Evolutionary conservation across 73 alveolate genomes (phyloP).

Genomic region (Paramecium tetraurelia): DNA sequence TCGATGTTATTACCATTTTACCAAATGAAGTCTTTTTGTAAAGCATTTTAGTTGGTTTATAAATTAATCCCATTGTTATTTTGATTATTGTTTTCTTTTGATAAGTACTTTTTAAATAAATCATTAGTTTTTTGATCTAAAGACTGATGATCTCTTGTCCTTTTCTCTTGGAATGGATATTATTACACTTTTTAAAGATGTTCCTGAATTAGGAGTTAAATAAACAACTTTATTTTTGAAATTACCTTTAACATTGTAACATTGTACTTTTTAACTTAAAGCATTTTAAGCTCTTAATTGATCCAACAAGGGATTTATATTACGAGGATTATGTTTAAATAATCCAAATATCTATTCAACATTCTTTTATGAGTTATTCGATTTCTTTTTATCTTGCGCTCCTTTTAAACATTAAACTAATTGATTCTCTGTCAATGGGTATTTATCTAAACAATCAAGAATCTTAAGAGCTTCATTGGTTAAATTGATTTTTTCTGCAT

Average conservation of each 20-base stretch:
- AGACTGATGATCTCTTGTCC: not conserved
- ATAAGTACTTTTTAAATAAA: not conserved
- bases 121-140: not conserved
- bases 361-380: not conserved
- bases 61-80: not conserved
- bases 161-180: not conserved
- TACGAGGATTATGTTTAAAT: not conserved
- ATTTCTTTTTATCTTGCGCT: not conserved
- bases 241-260: not conserved
- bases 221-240: conserved; percentile 26
- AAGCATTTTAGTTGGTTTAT: not conserved
- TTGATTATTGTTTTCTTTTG: not conserved
- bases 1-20: not conserved
- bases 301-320: not conserved
- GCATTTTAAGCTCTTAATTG: not conserved
- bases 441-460: not conserved
- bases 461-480: not conserved
- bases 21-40: not conserved
- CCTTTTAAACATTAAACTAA: not conserved
- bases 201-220: not conserved
- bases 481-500: not conserved
- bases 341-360: not conserved
- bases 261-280: not conserved
- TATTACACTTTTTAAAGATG: not conserved
- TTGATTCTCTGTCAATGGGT: conserved; percentile 23